Conservation (phyloP, 441 rosid genomes). For the Populus tomentosa region DNA sequence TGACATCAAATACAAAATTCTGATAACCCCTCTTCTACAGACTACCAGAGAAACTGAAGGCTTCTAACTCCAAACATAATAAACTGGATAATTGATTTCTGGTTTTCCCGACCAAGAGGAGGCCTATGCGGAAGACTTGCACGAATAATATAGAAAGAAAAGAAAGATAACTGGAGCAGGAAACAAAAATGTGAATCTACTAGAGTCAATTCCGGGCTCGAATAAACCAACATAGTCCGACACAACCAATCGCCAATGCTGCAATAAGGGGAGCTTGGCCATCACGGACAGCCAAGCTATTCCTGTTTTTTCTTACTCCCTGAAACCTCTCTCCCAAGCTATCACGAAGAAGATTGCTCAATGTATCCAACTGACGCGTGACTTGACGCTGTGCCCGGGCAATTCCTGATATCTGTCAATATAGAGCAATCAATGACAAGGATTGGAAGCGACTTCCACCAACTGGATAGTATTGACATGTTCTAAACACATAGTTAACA, state of each 20-base stretch:
- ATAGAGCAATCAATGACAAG: slow-evolving; percentile 3
- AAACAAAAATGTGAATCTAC: slow-evolving; percentile 3
- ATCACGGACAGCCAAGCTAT: slow-evolving; percentile 20
- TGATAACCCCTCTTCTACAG: neutral
- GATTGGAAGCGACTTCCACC: neutral
- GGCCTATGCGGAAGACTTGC: neutral
- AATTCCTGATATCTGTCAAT: slow-evolving; percentile 48
- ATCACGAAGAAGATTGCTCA: slow-evolving; percentile 55
- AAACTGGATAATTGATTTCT: slow-evolving; percentile 4
- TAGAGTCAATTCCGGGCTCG: slow-evolving; percentile 32
- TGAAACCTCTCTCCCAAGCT: slow-evolving; percentile 39
- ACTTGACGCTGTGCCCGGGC: slow-evolving; percentile 76
- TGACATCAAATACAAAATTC: too few species aligned
- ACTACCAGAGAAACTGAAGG: slow-evolving; percentile 17
- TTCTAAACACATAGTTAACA: too few species aligned
- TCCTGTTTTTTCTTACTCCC: slow-evolving; percentile 31
- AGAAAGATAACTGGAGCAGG: neutral
- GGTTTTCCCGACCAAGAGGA: slow-evolving; percentile 24
- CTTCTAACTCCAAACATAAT: slow-evolving; percentile 10
- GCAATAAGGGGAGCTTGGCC: slow-evolving; percentile 46
- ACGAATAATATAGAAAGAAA: neutral
- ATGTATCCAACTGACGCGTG: slow-evolving; percentile 62
- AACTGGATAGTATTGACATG: too few species aligned
- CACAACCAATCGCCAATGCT: slow-evolving; percentile 50
- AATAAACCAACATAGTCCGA: slow-evolving; percentile 40